Evolutionary conservation across 2,329 filamentous ascomycete genomes (phyloP).

Genomic region (Fonsecaea multimorphosa): DNA sequence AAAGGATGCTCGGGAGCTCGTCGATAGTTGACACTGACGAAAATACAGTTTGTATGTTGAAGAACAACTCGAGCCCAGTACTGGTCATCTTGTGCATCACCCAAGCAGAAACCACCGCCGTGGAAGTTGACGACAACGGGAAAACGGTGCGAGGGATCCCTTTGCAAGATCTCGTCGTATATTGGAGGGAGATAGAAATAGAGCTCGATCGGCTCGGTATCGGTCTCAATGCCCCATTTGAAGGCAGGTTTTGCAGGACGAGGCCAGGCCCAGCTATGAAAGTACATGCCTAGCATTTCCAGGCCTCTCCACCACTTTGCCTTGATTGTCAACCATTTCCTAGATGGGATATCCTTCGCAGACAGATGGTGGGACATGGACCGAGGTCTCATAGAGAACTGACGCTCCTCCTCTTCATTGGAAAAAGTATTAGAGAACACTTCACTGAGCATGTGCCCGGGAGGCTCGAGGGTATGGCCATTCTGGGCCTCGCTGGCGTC

Average conservation of each 20-base stretch:
- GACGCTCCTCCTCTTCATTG: slow-evolving; percentile 16
- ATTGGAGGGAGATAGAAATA: slow-evolving; percentile 65
- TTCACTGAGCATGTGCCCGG: slow-evolving; percentile 23
- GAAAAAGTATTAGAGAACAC: slow-evolving; percentile 23
- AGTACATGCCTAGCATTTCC: slow-evolving; percentile 71
- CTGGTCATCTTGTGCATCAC: slow-evolving; percentile 65
- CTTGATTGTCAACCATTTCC: slow-evolving; percentile 67
- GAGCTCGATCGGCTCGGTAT: slow-evolving; percentile 59
- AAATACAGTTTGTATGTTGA: slow-evolving; percentile 62
- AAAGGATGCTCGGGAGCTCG: slow-evolving; percentile 67
- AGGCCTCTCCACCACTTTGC: slow-evolving; percentile 71
- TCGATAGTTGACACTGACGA: slow-evolving; percentile 67
- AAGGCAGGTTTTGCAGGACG: slow-evolving; percentile 67
- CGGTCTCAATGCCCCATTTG: slow-evolving; percentile 60
- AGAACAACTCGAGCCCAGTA: slow-evolving; percentile 65
- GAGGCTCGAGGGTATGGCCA: slow-evolving; percentile 26
- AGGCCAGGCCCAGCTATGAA: slow-evolving; percentile 68
- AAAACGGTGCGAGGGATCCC: slow-evolving; percentile 52
- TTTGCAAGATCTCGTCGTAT: slow-evolving; percentile 43
- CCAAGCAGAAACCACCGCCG: slow-evolving; percentile 68
- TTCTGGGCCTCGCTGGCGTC: slow-evolving; percentile 21
- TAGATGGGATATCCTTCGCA: slow-evolving; percentile 41
- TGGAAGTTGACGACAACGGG: slow-evolving; percentile 69
- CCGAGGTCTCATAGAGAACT: slow-evolving; percentile 29
- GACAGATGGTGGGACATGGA: slow-evolving; percentile 39